phyloP scores from a whole-genome alignment of 257 asterid genomes.

The Solanum lignicaule region DNA sequence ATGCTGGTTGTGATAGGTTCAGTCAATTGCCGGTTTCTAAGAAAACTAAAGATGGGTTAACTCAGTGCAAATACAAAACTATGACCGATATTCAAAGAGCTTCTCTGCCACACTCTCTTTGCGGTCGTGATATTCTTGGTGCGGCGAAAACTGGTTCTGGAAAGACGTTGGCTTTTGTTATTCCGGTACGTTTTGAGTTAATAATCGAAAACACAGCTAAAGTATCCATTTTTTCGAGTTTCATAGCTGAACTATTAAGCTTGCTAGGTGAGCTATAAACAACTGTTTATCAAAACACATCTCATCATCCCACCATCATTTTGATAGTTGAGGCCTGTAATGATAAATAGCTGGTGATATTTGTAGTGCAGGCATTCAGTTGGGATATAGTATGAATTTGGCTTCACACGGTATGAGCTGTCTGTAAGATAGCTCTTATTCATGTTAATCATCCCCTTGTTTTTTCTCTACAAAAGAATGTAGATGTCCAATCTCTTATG shows the following conservation, averaged over 20 bases:
- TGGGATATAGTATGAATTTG: neutral
- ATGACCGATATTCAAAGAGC: constrained; percentile 98
- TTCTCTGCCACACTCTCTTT: constrained; percentile 82
- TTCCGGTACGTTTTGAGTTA: constrained; percentile 40
- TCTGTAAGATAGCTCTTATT: neutral
- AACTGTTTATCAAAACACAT: neutral
- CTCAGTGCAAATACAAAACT: constrained; percentile 21
- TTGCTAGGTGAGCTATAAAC: neutral
- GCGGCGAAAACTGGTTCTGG: constrained; percentile 99
- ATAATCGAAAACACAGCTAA: neutral
- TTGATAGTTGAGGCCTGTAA: neutral
- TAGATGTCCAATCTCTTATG: neutral
- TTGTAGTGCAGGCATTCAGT: neutral
- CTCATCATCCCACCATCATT: neutral
- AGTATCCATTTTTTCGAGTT: neutral
- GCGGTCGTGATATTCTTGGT: constrained; percentile 85
- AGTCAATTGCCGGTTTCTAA: constrained; percentile 62
- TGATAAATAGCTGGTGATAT: neutral
- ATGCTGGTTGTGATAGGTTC: constrained; percentile 60
- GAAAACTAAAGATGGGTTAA: constrained; percentile 75
- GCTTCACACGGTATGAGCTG: neutral
- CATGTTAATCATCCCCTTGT: neutral
- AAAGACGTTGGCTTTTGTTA: constrained; percentile 76
- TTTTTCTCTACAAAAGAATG: neutral
- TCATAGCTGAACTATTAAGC: neutral